phyloP scores from a whole-genome alignment of 2,329 filamentous ascomycete genomes.

The Pleurostoma richardsiae region DNA sequence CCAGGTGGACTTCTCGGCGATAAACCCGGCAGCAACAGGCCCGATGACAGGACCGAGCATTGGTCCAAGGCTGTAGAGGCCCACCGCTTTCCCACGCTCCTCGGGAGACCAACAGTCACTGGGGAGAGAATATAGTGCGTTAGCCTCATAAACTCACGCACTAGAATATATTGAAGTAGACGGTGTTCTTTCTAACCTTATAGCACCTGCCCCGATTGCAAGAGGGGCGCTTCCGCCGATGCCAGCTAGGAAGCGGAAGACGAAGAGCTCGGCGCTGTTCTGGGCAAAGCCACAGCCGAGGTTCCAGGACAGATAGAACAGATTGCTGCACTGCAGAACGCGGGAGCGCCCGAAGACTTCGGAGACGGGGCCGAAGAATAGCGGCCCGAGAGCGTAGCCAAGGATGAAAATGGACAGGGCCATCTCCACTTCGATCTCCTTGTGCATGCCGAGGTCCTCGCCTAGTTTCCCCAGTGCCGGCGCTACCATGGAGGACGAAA shows the following conservation, averaged over 20 bases:
- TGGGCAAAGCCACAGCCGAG: constrained; percentile 45
- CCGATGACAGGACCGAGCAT: constrained; percentile 62
- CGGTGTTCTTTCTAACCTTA: constrained; percentile 12
- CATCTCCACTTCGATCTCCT: constrained; percentile 30
- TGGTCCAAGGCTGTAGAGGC: constrained; percentile 57
- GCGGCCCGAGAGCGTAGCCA: constrained; percentile 46
- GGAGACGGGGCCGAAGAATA: constrained; percentile 45
- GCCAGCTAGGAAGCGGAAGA: constrained; percentile 52
- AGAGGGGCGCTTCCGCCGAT: constrained; percentile 53
- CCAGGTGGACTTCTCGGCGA: constrained; percentile 61
- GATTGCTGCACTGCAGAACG: constrained; percentile 46
- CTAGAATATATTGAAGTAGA: too few relatives aligned
- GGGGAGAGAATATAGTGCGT: background rate
- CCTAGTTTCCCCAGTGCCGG: constrained; percentile 27
- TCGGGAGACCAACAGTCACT: constrained; percentile 49
- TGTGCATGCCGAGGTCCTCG: constrained; percentile 33
- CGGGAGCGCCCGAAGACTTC: constrained; percentile 51
- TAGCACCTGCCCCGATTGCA: constrained; percentile 38
- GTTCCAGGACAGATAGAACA: constrained; percentile 50
- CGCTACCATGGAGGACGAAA: constrained; percentile 42
- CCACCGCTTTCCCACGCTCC: constrained; percentile 57
- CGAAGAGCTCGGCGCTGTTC: constrained; percentile 47
- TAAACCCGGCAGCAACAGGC: constrained; percentile 61
- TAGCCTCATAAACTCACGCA: background rate
- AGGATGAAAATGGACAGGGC: constrained; percentile 50